Percentiles rank a stretch among this genome's conserved stretches.
phyloP scores from a whole-genome alignment of 768 basidiomycete species.

The Boletus rubropictus region DNA sequence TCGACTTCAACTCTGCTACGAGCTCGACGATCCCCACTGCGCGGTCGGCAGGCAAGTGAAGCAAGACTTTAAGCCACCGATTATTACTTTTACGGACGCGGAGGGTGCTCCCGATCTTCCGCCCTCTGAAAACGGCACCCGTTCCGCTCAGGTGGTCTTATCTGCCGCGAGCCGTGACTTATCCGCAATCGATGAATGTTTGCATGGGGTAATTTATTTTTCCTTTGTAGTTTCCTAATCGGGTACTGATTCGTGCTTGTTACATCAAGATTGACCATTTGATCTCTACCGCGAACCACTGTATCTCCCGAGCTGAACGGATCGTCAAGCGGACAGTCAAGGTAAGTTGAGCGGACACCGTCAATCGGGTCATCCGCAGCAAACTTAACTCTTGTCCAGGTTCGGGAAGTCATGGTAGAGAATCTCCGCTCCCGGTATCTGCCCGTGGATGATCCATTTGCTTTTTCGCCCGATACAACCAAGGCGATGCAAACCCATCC shows the following conservation, averaged over 20 bases:
- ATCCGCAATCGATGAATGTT: constrained; percentile 45
- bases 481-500: neutral
- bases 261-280: constrained; percentile 48
- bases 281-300: constrained; percentile 47
- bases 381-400: constrained; percentile 29
- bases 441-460: constrained; percentile 18
- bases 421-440: constrained; percentile 35
- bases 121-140: constrained; percentile 35
- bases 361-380: neutral
- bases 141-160: constrained; percentile 44
- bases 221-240: constrained; percentile 7
- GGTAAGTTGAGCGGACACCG: constrained; percentile 31
- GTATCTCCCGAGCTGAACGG: constrained; percentile 52
- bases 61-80: constrained; percentile 15
- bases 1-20: constrained; percentile 36
- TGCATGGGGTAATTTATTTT: constrained; percentile 44
- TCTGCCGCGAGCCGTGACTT: constrained; percentile 54
- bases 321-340: constrained; percentile 51
- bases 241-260: constrained; percentile 4
- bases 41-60: constrained; percentile 37
- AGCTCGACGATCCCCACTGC: constrained; percentile 37
- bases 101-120: constrained; percentile 15
- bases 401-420: constrained; percentile 43
- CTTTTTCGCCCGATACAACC: constrained; percentile 12
- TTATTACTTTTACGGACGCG: constrained; percentile 21